These are phyloP conservation scores for Cylindrotheca closterium DNA, from an alignment of 108 stramenopile genomes.

Conservation along the genomic window DNA sequence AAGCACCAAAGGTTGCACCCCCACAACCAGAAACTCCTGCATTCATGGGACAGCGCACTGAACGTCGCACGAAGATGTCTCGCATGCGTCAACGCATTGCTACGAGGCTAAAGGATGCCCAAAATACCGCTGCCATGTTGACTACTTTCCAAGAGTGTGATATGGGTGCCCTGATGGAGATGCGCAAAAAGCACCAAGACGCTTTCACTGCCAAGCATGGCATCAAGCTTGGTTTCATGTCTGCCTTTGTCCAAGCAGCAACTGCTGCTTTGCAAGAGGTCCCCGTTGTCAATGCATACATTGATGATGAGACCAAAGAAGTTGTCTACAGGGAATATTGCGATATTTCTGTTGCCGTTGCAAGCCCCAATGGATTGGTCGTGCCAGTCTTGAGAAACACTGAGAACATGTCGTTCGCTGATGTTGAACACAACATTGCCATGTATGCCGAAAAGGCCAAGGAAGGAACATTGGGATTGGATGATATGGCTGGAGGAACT, in stretches of 20 bases:
- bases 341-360: conserved; percentile 98
- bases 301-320: conserved; percentile 96
- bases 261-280: conserved; percentile 93
- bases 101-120: conserved; percentile 95
- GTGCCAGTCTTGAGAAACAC: conserved; percentile 98
- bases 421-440: conserved; percentile 96
- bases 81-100: conserved; percentile 99
- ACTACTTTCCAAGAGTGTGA: conserved; percentile 99
- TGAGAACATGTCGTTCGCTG: conserved; percentile 96
- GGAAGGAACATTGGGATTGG: conserved; percentile 88
- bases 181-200: conserved; percentile 95
- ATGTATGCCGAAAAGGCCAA: conserved; percentile 94
- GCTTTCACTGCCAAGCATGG: conserved; percentile 96
- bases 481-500: conserved; percentile 99
- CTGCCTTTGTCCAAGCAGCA: conserved; percentile 96
- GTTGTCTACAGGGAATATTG: conserved; percentile 98
- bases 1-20: conserved; percentile 44
- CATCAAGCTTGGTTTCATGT: conserved; percentile 99
- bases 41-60: conserved; percentile 76
- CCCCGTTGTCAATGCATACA: conserved; percentile 97
- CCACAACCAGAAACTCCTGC: conserved; percentile 49
- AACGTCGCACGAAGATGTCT: conserved; percentile 98
- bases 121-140: conserved; percentile 99
- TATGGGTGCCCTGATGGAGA: conserved; percentile 96
- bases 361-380: conserved; percentile 94